Conservation (phyloP, 768 basidiomycete genomes). For the Mycena capillaripes region DNA sequence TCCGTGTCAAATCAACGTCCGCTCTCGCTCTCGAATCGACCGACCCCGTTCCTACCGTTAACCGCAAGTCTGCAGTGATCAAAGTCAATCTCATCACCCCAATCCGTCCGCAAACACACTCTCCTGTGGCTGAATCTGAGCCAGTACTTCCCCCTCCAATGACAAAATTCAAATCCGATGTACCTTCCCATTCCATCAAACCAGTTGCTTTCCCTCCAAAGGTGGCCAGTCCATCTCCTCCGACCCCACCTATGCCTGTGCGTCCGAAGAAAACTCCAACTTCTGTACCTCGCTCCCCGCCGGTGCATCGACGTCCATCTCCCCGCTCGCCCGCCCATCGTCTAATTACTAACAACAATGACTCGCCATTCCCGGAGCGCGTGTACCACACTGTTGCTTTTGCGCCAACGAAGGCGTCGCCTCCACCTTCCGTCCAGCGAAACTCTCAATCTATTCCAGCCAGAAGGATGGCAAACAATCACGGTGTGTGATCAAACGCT, state of each 20-base stretch:
- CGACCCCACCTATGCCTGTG: neutral
- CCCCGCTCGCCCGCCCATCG: conserved; percentile 13
- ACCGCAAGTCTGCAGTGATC: neutral
- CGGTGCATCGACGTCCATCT: neutral
- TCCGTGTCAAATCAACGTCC: neutral
- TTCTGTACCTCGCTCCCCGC: neutral
- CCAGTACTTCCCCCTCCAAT: conserved; percentile 1
- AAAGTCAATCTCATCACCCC: neutral
- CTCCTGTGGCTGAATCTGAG: conserved; percentile 7
- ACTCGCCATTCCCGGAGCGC: conserved; percentile 32
- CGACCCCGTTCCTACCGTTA: neutral
- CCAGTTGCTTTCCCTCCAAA: conserved; percentile 14
- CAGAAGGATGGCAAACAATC: neutral
- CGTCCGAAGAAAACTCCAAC: conserved; percentile 10
- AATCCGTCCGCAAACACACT: conserved; percentile 2
- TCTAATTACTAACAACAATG: neutral
- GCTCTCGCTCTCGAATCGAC: neutral
- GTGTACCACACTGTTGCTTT: conserved; percentile 24
- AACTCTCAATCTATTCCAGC: neutral
- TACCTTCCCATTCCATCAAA: conserved; percentile 6
- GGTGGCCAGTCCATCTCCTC: conserved; percentile 14
- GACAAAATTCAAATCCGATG: conserved; percentile 16
- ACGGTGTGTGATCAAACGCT: neutral
- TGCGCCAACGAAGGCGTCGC: conserved; percentile 24
- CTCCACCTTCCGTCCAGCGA: conserved; percentile 12